A percentile compares a stretch with the other conserved stretches of the same genome.
These are phyloP conservation scores for Fistulifera solaris DNA, from an alignment of 108 stramenopile species.

Conservation along the genomic window DNA sequence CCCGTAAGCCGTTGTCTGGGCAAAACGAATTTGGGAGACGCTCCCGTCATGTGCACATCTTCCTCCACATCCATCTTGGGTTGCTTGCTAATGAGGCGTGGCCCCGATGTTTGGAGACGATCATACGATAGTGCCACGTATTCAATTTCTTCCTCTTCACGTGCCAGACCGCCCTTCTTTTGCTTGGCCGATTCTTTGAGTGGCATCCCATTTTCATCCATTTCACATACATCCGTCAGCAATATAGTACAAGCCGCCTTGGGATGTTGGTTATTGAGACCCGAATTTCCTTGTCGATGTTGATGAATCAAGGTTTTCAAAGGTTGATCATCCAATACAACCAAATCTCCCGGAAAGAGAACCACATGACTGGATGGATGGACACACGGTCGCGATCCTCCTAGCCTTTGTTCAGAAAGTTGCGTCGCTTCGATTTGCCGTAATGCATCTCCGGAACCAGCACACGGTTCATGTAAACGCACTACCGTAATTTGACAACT, in stretches of 20 bases:
- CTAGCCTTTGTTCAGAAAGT: too few species aligned
- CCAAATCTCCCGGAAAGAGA: constrained; percentile 68
- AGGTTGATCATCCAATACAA: constrained; percentile 25
- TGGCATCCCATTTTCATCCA: constrained; percentile 71
- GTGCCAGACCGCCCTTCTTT: constrained; percentile 54
- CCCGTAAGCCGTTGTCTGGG: constrained; percentile 46
- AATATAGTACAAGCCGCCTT: constrained; percentile 41
- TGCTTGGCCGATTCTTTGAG: constrained; percentile 75
- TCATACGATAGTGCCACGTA: constrained; percentile 59
- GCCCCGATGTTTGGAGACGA: constrained; percentile 1
- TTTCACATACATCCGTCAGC: constrained; percentile 66
- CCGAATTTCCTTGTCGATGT: constrained; percentile 26
- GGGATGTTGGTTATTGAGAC: not conserved
- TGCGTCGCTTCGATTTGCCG: constrained; percentile 38
- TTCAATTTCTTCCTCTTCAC: constrained; percentile 81
- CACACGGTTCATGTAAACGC: constrained; percentile 38
- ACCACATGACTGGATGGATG: constrained; percentile 31
- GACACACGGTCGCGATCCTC: constrained; percentile 6
- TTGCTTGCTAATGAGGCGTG: constrained; percentile 64
- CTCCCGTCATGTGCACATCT: constrained; percentile 59
- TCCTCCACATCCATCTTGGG: constrained; percentile 65
- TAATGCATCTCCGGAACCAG: constrained; percentile 64
- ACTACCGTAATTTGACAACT: constrained; percentile 24
- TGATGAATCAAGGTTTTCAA: constrained; percentile 18
- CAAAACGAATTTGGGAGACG: constrained; percentile 57